A percentile compares a stretch with the other conserved stretches of the same genome.
Evolutionary conservation across 1,284 basidiomycete species (phyloP).

Genomic region (Mycena citricolor): DNA sequence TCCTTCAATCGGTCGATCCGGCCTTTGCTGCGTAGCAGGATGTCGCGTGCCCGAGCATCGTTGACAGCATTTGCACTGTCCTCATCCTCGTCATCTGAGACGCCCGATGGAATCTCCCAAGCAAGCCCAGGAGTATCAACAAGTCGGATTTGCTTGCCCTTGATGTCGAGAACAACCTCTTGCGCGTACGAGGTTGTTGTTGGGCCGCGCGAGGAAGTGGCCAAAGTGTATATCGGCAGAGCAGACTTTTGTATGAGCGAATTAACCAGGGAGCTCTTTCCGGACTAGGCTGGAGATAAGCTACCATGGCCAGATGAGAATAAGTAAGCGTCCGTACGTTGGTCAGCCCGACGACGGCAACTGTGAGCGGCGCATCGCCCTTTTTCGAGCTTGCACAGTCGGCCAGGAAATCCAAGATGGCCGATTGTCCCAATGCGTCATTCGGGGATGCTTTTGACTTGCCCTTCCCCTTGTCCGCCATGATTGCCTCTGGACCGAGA

Average conservation of each 20-base stretch:
- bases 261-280: conserved; percentile 84
- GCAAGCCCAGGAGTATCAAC: conserved; percentile 87
- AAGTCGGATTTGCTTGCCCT: conserved; percentile 52
- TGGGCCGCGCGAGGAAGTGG: conserved; percentile 54
- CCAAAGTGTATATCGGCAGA: conserved; percentile 62
- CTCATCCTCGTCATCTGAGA: conserved; percentile 32
- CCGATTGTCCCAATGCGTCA: conserved; percentile 61
- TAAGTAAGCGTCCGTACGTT: conserved; percentile 52
- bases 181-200: conserved; percentile 73
- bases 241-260: conserved; percentile 59
- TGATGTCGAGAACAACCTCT: conserved; percentile 53
- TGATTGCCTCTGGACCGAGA: conserved; percentile 31
- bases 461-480: conserved; percentile 39
- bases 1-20: conserved; percentile 90
- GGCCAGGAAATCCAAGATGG: conserved; percentile 46
- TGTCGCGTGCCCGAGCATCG: conserved; percentile 60
- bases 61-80: conserved; percentile 45
- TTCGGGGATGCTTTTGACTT: conserved; percentile 46
- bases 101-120: conserved; percentile 44
- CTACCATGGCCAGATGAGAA: conserved; percentile 13
- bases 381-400: conserved; percentile 48
- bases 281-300: conserved; percentile 44
- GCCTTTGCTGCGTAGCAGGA: conserved; percentile 79
- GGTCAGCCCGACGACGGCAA: conserved; percentile 75
- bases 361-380: conserved; percentile 48